Conservation (phyloP, 2,329 filamentous ascomycete genomes). For the Botrytis fragariae region DNA sequence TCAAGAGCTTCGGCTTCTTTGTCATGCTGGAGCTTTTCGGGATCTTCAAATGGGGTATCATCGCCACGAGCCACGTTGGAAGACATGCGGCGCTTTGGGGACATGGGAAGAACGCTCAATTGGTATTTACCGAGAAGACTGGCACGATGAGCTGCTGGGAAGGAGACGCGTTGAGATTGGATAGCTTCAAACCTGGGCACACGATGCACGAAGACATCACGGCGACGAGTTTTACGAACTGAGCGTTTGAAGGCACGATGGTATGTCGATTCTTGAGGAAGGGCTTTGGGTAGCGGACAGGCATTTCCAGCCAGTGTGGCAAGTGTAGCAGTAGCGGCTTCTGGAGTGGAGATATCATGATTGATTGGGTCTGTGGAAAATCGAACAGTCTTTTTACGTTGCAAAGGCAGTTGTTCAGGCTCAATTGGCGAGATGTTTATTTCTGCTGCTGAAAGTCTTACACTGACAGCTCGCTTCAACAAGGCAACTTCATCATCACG, state of each 20-base stretch:
- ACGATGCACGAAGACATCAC: constrained; percentile 82
- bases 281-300: constrained; percentile 48
- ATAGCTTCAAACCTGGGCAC: constrained; percentile 84
- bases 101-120: constrained; percentile 66
- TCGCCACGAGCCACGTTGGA: constrained; percentile 73
- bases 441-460: constrained; percentile 35
- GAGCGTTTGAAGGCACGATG: constrained; percentile 83
- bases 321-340: constrained; percentile 18
- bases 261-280: constrained; percentile 72
- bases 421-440: constrained; percentile 41
- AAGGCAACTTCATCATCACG: constrained; percentile 36
- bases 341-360: constrained; percentile 25
- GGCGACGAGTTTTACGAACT: constrained; percentile 60
- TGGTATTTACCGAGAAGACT: constrained; percentile 84
- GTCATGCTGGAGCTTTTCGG: constrained; percentile 63
- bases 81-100: constrained; percentile 67
- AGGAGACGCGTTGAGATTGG: constrained; percentile 75
- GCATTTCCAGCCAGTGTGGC: constrained; percentile 34
- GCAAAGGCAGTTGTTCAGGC: constrained; percentile 19
- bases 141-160: constrained; percentile 70
- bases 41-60: constrained; percentile 60
- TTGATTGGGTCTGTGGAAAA: constrained; percentile 55
- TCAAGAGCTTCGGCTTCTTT: constrained; percentile 77
- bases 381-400: constrained; percentile 69
- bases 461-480: constrained; percentile 35